Base-by-base conservation (phyloP, 2,329 filamentous ascomycete species). In the Xylariaceae sp. region DNA sequence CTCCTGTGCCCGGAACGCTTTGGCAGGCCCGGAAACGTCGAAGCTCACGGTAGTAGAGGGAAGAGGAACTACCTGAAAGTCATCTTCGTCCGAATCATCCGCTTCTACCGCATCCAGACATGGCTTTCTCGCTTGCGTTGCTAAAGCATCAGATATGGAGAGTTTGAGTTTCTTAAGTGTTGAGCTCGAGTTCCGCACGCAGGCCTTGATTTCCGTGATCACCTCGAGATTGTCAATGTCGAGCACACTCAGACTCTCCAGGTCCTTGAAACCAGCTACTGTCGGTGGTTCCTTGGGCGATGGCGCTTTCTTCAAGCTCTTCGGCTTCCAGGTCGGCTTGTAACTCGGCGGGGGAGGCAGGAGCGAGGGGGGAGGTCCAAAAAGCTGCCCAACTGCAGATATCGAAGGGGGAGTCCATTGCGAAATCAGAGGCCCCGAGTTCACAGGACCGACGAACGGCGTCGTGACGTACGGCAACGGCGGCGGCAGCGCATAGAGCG, bases 161-260 rank as follows among this genome's bases (percentile, higher is more conserved):
- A 81, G 53, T 32, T 69, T 65, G 17, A 81, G 55, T 29, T 69
- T 65, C 15, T 60, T 67, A 15, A 81, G 57, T 0, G 72, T 73
- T 2, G 67, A 61, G 2, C 68, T 63, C 1, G 70, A 79, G 42
- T 71, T 70, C 9, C 60, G 60, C 16, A 81, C 56, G 45, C 74
- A 78, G 5, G 60, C 47, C 40, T 66, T 69, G 39, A 81, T 61
- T 52, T 80, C 77, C 2, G 61, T 52, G 10, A 77, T 47, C 19
- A 74, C 59, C 21, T 77, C 71, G 4, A 78, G 57, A 18, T 57
- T 65, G 38, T 80, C 76, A 33, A 81, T 77, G 40, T 81, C 76
- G 21, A 80, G 58, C 5, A 80, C 58, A 4, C 66, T 57, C 11
- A 81, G 56, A 4, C 51, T 66, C 42, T 65, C 68, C 11, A 81